Base-by-base conservation (phyloP, 2,329 filamentous ascomycete genomes). In the Helotiales sp. region DNA sequence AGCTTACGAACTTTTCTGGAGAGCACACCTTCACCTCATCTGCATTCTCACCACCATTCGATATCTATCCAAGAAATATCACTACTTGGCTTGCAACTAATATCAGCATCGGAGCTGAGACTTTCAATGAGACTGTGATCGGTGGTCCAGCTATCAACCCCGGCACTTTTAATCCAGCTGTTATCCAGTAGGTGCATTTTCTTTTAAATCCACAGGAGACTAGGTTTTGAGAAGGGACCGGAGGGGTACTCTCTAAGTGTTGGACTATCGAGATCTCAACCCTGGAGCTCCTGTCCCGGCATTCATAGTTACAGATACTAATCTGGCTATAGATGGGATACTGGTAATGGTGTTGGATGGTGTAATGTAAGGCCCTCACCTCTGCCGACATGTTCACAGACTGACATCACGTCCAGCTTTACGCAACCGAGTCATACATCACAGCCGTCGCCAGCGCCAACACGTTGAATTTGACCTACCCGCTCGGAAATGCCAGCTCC, bases 71-170 rank as follows among this genome's bases (percentile, higher is more conserved):
- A 0, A 77, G 85, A 17, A 86, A 87, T 63, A 81, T 86, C 59
- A 80, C 80, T 0, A 77, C 81, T 10, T 87, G 82, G 81, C 64
- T 87, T 0, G 80, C 80, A 0, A 69, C 76, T 2, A 77, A 81
- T 24, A 71, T 87, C 10, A 85, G 79, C 8, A 85, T 88, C 59
- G 85, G 85, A 34, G 82, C 80, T 0, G 79, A 84, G 65, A 80
- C 81, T 0, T 85, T 83, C 62, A 75, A 80, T 12, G 78, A 86
- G 68, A 79, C 75, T 40, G 76, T 78, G 1, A 69, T 85, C 5
- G 84, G 84, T 9, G 85, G 84, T 0, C 79, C 80, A 5, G 74
- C 77, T 1, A 75, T 75, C 51, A 81, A 79, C 42, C 76, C 77
- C 5, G 74, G 69, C 6, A 77, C 79, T 0, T 87, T 84, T 69